phyloP scores from a whole-genome alignment of 331 rosid genomes.

The Quercus lobata region DNA sequence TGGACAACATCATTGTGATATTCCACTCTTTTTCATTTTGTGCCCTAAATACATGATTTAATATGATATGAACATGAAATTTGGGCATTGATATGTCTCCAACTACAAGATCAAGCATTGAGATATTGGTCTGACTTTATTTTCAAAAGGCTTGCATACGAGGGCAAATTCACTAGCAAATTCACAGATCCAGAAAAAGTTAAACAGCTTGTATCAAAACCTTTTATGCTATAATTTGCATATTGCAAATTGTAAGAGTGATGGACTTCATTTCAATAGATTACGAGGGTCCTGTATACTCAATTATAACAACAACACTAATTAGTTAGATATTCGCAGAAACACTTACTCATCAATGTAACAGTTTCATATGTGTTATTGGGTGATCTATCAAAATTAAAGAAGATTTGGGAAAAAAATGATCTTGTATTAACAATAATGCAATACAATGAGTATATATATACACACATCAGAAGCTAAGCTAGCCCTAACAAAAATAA shows the following conservation, averaged over 20 bases:
- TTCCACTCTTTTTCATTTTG: too few species aligned
- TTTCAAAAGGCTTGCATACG: not conserved
- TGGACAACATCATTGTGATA: too few species aligned
- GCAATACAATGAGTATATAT: too few species aligned
- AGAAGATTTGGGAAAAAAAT: too few species aligned
- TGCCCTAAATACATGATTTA: too few species aligned
- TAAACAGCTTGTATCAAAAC: not conserved
- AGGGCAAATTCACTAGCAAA: not conserved
- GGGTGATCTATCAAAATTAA: too few species aligned
- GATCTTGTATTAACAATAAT: too few species aligned
- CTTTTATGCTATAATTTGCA: conserved; percentile 17
- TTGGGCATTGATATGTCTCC: conserved; percentile 23
- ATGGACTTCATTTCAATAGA: conserved; percentile 1
- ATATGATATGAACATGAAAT: not conserved
- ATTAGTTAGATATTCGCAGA: too few species aligned
- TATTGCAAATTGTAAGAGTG: not conserved
- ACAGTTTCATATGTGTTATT: too few species aligned
- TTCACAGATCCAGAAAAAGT: not conserved
- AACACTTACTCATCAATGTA: too few species aligned
- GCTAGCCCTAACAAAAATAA: too few species aligned
- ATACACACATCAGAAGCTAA: too few species aligned
- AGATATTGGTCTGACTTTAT: conserved; percentile 23
- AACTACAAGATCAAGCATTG: not conserved
- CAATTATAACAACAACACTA: not conserved
- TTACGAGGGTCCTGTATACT: conserved; percentile 16